phyloP scores from a whole-genome alignment of 306 rosid species.

The Dryas octopetala region DNA sequence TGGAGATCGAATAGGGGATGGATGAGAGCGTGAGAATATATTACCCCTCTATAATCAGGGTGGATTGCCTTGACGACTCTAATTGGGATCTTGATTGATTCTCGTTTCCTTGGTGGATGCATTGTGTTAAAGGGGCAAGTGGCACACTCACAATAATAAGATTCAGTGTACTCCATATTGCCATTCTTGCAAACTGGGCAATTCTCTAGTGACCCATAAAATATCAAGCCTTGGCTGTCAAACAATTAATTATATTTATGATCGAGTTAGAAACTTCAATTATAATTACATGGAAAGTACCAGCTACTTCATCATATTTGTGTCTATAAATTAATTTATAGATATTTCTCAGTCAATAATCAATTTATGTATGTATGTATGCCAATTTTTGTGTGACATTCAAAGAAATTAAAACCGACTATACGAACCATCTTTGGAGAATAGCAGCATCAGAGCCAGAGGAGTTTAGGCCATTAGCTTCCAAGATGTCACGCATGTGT shows the following conservation, averaged over 20 bases:
- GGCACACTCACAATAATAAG: constrained; percentile 67
- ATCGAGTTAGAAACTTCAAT: too few relatives aligned
- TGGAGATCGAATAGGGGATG: too few relatives aligned
- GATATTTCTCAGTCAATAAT: too few relatives aligned
- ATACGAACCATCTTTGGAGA: constrained; percentile 51
- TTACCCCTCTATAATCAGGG: too few relatives aligned
- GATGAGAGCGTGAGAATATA: too few relatives aligned
- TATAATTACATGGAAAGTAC: too few relatives aligned
- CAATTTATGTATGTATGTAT: neutral
- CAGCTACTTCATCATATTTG: neutral
- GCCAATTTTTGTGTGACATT: neutral
- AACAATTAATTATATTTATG: neutral
- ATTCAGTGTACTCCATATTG: constrained; percentile 68
- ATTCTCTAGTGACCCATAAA: constrained; percentile 62
- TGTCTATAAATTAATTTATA: neutral
- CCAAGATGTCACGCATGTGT: constrained; percentile 58
- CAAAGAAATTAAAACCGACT: neutral
- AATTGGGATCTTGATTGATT: constrained; percentile 52
- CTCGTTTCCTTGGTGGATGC: constrained; percentile 71
- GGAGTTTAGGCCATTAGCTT: constrained; percentile 58
- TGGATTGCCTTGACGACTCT: constrained; percentile 26
- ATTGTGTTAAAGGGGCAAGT: constrained; percentile 65
- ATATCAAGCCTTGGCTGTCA: constrained; percentile 74
- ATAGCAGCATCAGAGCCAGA: constrained; percentile 50
- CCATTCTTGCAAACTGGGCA: constrained; percentile 66